Evolutionary conservation across 805 yeast genomes (phyloP).

Genomic region (Kuraishia molischiana): DNA sequence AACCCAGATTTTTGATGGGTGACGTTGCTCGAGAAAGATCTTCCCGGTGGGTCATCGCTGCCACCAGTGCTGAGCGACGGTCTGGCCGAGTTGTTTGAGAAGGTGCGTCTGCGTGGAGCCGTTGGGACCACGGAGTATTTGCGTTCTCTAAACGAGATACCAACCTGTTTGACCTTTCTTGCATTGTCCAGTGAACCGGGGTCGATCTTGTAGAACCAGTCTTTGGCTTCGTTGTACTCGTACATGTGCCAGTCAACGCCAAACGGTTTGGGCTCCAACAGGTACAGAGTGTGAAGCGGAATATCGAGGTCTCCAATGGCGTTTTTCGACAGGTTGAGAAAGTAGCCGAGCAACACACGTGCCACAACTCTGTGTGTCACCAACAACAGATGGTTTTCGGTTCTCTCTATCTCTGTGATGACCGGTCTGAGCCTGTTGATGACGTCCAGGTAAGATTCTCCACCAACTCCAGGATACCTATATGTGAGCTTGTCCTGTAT

Average conservation of each 20-base stretch:
- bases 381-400: slow-evolving; percentile 75
- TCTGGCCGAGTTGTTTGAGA: background rate
- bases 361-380: slow-evolving; percentile 89
- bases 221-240: slow-evolving; percentile 71
- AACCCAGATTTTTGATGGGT: background rate
- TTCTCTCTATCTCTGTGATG: slow-evolving; percentile 87
- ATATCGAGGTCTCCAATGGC: slow-evolving; percentile 86
- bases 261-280: slow-evolving; percentile 87
- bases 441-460: slow-evolving; percentile 92
- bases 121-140: slow-evolving; percentile 71
- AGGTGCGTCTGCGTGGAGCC: slow-evolving; percentile 34
- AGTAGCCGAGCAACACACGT: slow-evolving; percentile 79
- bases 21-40: background rate
- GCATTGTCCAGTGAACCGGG: slow-evolving; percentile 32
- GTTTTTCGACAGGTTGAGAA: slow-evolving; percentile 70
- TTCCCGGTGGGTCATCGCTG: no score
- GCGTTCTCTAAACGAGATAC: slow-evolving; percentile 59
- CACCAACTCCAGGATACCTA: slow-evolving; percentile 95
- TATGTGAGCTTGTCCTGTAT: slow-evolving; percentile 71
- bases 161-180: slow-evolving; percentile 59
- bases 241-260: slow-evolving; percentile 91
- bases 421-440: slow-evolving; percentile 83
- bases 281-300: slow-evolving; percentile 84
- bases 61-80: background rate
- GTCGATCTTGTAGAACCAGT: slow-evolving; percentile 67